Evolutionary conservation across 1,284 basidiomycete species (phyloP).

Genomic region (Ustilago esculenta): DNA sequence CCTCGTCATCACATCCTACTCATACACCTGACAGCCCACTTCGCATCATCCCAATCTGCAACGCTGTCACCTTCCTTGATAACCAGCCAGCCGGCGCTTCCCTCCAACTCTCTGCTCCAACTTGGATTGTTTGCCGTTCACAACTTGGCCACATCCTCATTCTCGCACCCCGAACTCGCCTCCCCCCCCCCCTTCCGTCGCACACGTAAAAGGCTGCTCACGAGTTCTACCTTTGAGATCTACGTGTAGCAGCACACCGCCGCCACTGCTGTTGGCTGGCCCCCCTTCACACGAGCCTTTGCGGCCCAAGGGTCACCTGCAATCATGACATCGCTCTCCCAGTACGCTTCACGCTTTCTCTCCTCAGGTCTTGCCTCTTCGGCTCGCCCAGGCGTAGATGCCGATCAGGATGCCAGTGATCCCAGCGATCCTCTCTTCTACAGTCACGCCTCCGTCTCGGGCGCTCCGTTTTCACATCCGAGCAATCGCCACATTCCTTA

Average conservation of each 20-base stretch:
- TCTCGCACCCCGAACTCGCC: neutral
- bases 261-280: neutral
- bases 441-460: constrained; percentile 42
- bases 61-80: too few species aligned
- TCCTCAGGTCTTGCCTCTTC: constrained; percentile 39
- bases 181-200: neutral
- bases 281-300: neutral
- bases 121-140: neutral
- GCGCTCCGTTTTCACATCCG: constrained; percentile 41
- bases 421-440: constrained; percentile 47
- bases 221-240: constrained; percentile 7
- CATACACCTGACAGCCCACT: too few species aligned
- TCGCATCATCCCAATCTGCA: too few species aligned
- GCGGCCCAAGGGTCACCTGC: neutral
- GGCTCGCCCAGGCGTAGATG: constrained; percentile 25
- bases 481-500: constrained; percentile 35
- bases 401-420: constrained; percentile 41
- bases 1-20: neutral
- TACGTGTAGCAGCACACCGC: constrained; percentile 26
- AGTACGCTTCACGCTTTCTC: constrained; percentile 53
- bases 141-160: neutral
- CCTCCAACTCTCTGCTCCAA: neutral
- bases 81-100: too few species aligned
- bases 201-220: constrained; percentile 32
- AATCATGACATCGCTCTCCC: constrained; percentile 47